phyloP scores from a whole-genome alignment of 441 rosid species.

The Syzygium malaccense region DNA sequence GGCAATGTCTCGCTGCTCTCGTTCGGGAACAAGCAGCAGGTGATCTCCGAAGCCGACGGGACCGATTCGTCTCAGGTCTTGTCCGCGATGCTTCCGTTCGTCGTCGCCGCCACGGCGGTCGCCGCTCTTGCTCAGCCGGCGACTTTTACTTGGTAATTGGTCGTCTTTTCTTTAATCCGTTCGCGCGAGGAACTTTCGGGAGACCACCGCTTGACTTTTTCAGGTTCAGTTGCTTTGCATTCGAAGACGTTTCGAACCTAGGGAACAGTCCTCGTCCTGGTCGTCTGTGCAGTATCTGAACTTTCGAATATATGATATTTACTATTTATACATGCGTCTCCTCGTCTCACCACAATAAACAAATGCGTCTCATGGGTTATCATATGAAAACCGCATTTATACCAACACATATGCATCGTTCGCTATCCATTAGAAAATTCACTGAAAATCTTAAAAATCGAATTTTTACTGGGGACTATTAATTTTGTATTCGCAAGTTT shows the following conservation, averaged over 20 bases:
- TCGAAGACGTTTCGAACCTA: not conserved
- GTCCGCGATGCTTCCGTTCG: conserved; percentile 91
- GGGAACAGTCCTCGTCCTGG: not conserved
- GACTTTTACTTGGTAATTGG: conserved; percentile 65
- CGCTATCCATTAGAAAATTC: not conserved
- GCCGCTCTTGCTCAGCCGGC: conserved; percentile 81
- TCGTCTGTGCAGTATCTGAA: not conserved
- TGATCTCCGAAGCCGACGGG: conserved; percentile 10
- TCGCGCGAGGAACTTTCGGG: not conserved
- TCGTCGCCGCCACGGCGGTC: conserved; percentile 73
- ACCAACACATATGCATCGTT: not conserved
- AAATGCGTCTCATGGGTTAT: not conserved
- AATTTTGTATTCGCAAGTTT: not conserved
- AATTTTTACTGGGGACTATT: not conserved
- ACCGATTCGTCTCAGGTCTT: conserved; percentile 58
- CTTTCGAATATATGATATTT: not conserved
- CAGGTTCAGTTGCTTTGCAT: not conserved
- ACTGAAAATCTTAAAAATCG: not conserved
- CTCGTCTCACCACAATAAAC: not conserved
- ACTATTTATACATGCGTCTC: not conserved
- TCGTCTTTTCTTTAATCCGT: not conserved
- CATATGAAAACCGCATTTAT: not conserved
- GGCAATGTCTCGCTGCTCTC: conserved; percentile 42
- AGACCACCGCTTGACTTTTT: not conserved
- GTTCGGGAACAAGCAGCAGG: conserved; percentile 38